Conservation (phyloP, 1,284 basidiomycete genomes). For the Marasmius tenuissimus region DNA sequence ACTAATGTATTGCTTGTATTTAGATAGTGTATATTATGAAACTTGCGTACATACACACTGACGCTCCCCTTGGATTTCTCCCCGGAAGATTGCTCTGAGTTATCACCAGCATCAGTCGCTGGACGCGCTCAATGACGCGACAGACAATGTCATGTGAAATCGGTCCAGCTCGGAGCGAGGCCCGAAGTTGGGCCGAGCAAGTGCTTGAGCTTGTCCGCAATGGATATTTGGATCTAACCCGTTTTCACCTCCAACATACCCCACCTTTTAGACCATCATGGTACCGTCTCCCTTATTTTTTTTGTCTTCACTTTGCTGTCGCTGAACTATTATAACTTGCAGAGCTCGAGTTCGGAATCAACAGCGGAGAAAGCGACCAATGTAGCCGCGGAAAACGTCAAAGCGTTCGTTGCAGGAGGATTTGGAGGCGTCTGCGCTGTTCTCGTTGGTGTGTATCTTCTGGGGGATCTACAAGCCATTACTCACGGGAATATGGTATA, state of each 20-base stretch:
- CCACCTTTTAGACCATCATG: background rate
- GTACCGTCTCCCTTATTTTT: background rate
- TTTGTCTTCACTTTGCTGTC: background rate
- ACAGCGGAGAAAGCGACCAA: conserved; percentile 22
- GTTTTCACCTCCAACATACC: background rate
- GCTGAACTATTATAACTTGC: background rate
- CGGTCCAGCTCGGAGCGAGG: too few species aligned
- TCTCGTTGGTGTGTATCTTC: conserved; percentile 70
- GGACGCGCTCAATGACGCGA: too few species aligned
- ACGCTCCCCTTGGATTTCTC: too few species aligned
- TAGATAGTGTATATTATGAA: conserved; percentile 4
- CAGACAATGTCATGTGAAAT: too few species aligned
- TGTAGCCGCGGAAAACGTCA: conserved; percentile 62
- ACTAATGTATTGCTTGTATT: background rate
- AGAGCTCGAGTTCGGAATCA: conserved; percentile 18
- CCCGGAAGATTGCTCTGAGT: too few species aligned
- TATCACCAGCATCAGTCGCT: too few species aligned
- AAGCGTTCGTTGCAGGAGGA: conserved; percentile 90
- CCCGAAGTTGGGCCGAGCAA: too few species aligned
- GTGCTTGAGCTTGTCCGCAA: too few species aligned
- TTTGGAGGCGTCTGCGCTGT: conserved; percentile 89
- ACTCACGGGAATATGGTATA: background rate
- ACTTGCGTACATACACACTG: background rate
- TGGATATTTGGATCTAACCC: too few species aligned
- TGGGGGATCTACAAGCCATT: background rate